Conservation (phyloP, 2,329 filamentous ascomycete genomes). For the Fusarium siculi region DNA sequence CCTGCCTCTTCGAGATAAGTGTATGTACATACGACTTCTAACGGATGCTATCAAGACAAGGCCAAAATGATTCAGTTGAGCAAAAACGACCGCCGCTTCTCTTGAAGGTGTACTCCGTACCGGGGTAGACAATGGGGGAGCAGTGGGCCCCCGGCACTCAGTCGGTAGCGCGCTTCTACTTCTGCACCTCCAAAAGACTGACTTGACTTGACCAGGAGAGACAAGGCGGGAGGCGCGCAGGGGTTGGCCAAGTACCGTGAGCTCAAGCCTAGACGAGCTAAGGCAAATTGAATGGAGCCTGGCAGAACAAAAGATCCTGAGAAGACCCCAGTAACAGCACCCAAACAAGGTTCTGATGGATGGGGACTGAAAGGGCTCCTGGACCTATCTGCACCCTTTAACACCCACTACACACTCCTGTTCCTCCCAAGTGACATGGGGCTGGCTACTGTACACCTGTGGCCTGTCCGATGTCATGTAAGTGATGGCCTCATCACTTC, state of each 20-base stretch:
- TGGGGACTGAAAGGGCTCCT: conserved; percentile 4
- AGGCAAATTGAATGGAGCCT: conserved; percentile 27
- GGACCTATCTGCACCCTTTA: background rate
- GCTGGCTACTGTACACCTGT: background rate
- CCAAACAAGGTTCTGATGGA: conserved; percentile 19
- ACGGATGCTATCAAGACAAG: conserved; percentile 6
- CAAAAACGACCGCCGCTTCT: conserved; percentile 14
- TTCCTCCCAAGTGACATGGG: background rate
- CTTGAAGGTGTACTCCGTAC: conserved; percentile 10
- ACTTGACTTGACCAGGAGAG: conserved; percentile 20
- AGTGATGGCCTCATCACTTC: conserved; percentile 8
- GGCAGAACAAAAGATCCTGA: conserved; percentile 35
- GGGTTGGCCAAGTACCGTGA: conserved; percentile 36
- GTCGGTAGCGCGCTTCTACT: conserved; percentile 36
- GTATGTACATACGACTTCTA: conserved; percentile 6
- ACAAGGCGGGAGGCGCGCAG: conserved; percentile 36
- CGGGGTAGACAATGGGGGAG: conserved; percentile 29
- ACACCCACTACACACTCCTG: background rate
- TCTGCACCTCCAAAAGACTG: conserved; percentile 20
- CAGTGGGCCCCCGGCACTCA: conserved; percentile 39
- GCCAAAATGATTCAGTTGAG: conserved; percentile 23
- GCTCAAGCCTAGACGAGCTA: conserved; percentile 16
- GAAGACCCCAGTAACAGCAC: conserved; percentile 3
- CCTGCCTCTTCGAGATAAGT: background rate
- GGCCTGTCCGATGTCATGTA: background rate